A percentile compares a stretch with the other conserved stretches of the same genome.
phyloP scores from a whole-genome alignment of 1,284 basidiomycete species.

The Fomitopsis betulina region DNA sequence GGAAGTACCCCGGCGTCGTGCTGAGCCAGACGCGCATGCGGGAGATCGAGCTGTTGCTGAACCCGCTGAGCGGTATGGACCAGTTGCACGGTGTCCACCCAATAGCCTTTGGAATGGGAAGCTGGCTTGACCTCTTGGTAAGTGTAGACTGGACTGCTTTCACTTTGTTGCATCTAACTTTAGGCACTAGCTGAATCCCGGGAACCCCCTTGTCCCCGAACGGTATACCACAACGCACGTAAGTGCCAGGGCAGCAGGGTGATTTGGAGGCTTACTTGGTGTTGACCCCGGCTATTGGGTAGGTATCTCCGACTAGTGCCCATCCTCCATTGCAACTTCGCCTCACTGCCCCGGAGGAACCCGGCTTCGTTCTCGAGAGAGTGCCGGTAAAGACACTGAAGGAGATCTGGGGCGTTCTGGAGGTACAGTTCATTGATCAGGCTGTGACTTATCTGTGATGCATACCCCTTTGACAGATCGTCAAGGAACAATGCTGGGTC shows the following conservation, averaged over 20 bases:
- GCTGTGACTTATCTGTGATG: neutral
- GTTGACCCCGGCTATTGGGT: too few relatives aligned
- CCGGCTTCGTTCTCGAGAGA: constrained; percentile 64
- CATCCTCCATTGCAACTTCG: constrained; percentile 69
- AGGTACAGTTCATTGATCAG: constrained; percentile 36
- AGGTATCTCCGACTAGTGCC: constrained; percentile 49
- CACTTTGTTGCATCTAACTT: neutral
- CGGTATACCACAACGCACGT: constrained; percentile 43
- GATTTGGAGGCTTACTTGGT: neutral
- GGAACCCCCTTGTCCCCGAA: constrained; percentile 40
- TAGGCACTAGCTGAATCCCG: constrained; percentile 39
- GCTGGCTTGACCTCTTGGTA: constrained; percentile 47
- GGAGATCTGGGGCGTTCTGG: constrained; percentile 67
- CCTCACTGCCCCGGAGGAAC: constrained; percentile 60
- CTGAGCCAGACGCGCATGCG: constrained; percentile 68
- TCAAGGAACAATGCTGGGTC: constrained; percentile 75
- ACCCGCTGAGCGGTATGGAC: constrained; percentile 47
- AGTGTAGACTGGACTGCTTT: neutral
- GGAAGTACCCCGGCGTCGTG: constrained; percentile 50
- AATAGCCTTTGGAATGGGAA: constrained; percentile 48
- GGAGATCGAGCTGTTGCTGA: constrained; percentile 58
- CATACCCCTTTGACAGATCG: constrained; percentile 45
- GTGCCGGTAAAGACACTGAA: constrained; percentile 65
- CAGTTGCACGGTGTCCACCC: constrained; percentile 37
- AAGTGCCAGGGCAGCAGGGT: constrained; percentile 15